phyloP scores from a whole-genome alignment of 805 yeast species.

The Wickerhamiella alocasiicola region DNA sequence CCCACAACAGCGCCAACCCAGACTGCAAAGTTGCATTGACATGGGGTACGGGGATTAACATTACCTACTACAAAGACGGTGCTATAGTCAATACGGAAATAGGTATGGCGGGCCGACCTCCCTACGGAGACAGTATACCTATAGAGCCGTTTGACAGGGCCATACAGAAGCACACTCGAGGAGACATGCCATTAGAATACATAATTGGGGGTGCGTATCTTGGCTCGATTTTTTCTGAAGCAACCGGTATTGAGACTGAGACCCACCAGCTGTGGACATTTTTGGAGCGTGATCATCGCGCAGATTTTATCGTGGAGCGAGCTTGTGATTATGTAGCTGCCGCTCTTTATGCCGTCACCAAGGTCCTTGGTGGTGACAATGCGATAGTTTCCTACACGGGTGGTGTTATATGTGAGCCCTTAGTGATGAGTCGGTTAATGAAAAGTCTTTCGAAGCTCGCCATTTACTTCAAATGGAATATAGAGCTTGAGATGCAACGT shows the following conservation, averaged over 20 bases:
- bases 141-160: not conserved
- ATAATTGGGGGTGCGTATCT: constrained; percentile 8
- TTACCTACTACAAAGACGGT: not conserved
- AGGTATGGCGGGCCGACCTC: constrained; percentile 5
- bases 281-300: not conserved
- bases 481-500: constrained; percentile 15
- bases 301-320: constrained; percentile 14
- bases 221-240: constrained; percentile 2
- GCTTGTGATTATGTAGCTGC: constrained; percentile 18
- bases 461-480: constrained; percentile 1
- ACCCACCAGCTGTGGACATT: constrained; percentile 1
- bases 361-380: not conserved
- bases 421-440: constrained; percentile 12
- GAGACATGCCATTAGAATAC: constrained; percentile 5
- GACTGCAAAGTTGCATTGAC: constrained; percentile 19
- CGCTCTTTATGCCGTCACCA: constrained; percentile 14
- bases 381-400: constrained; percentile 19
- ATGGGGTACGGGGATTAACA: constrained; percentile 22
- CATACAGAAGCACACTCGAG: not conserved
- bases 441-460: constrained; percentile 6
- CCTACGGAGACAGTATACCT: not conserved
- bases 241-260: not conserved
- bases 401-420: constrained; percentile 18
- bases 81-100: constrained; percentile 3
- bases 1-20: constrained; percentile 14